Evolutionary conservation across 169 alveolate species (phyloP).

Genomic region (Plasmodium cynomolgi): DNA sequence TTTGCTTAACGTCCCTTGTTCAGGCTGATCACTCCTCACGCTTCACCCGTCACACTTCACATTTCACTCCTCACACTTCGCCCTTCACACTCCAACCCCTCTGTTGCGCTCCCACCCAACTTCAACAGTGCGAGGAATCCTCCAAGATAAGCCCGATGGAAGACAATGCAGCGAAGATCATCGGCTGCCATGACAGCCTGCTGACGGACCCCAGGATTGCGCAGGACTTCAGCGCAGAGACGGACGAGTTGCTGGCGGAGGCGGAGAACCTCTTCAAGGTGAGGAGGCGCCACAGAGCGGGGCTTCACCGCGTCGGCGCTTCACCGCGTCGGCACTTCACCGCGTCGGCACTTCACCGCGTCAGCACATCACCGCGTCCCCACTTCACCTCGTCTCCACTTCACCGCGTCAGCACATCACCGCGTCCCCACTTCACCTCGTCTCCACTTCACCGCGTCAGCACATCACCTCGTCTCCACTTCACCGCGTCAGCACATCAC

Average conservation of each 20-base stretch:
- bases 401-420: background rate
- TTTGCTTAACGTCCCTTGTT: background rate
- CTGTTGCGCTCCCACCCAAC: background rate
- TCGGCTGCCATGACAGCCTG: slow-evolving; percentile 42
- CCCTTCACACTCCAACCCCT: too few relatives aligned
- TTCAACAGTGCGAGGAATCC: too few relatives aligned
- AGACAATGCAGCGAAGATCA: slow-evolving; percentile 57
- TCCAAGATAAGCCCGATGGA: slow-evolving; percentile 6
- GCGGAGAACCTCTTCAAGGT: slow-evolving; percentile 47
- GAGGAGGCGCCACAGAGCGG: background rate
- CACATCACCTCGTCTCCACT: too few relatives aligned
- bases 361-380: too few relatives aligned
- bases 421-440: background rate
- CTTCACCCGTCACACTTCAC: too few relatives aligned
- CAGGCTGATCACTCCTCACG: background rate
- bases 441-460: too few relatives aligned
- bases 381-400: too few relatives aligned
- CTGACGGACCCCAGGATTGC: slow-evolving; percentile 71
- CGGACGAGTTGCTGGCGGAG: slow-evolving; percentile 24
- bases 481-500: too few relatives aligned
- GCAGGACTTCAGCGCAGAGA: slow-evolving; percentile 57
- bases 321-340: background rate
- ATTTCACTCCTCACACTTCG: too few relatives aligned
- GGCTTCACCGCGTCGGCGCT: background rate
- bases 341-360: too few relatives aligned